A percentile compares a stretch with the other conserved stretches of the same genome.
Conservation (phyloP, 192 early-diverging fungal species). For the Neocallimastix lanati region DNA sequence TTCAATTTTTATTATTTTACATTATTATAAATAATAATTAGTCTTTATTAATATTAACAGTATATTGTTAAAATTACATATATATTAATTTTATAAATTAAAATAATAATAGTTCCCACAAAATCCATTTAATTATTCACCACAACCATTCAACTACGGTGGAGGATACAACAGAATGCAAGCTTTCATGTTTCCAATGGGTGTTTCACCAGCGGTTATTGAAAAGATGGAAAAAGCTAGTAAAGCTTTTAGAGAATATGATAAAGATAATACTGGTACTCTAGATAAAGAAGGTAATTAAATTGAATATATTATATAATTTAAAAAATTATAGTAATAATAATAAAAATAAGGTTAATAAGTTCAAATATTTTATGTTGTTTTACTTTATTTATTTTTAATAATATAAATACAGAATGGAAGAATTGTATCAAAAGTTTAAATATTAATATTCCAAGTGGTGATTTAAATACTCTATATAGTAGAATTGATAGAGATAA, state of each 20-base stretch:
- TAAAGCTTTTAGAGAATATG: background rate
- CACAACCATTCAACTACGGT: background rate
- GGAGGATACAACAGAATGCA: background rate
- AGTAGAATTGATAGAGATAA: background rate
- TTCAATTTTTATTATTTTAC: too few relatives aligned
- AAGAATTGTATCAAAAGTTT: background rate
- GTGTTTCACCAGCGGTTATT: background rate
- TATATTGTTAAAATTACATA: too few relatives aligned
- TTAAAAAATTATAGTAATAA: too few relatives aligned
- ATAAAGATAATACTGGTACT: background rate
- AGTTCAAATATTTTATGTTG: too few relatives aligned
- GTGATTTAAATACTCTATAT: background rate
- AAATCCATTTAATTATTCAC: background rate
- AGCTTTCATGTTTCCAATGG: background rate
- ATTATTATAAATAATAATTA: too few relatives aligned
- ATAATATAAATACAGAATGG: too few relatives aligned
- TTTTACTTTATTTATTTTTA: too few relatives aligned
- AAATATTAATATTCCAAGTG: background rate
- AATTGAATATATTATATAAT: too few relatives aligned
- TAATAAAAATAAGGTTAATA: too few relatives aligned
- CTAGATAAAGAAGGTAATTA: background rate
- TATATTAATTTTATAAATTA: too few relatives aligned
- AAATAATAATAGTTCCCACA: background rate
- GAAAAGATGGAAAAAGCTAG: background rate
- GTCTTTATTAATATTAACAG: too few relatives aligned